These are phyloP conservation scores for Aegilops longissima DNA, from an alignment of 176 grass and related monocot species.

Conservation along the genomic window DNA sequence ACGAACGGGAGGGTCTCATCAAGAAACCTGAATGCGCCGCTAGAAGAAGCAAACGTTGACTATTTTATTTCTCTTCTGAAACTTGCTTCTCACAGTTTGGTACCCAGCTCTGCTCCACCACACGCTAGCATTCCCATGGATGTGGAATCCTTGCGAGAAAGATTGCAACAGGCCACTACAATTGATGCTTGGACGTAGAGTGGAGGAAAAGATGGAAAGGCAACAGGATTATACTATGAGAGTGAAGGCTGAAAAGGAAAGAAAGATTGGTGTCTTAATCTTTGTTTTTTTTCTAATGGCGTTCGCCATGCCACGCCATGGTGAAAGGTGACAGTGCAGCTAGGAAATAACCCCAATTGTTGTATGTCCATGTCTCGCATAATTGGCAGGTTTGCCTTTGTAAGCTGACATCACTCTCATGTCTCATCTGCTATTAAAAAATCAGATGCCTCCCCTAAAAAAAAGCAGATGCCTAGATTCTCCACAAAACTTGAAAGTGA, in stretches of 20 bases:
- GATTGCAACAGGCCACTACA: background rate
- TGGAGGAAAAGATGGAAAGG: background rate
- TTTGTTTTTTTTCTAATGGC: background rate
- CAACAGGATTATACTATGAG: background rate
- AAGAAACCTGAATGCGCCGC: background rate
- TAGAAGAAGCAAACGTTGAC: background rate
- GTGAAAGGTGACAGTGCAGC: background rate
- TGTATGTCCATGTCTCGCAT: background rate
- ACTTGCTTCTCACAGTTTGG: background rate
- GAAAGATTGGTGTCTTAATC: background rate
- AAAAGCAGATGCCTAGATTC: background rate
- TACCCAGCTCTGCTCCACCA: background rate
- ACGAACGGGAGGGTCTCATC: background rate
- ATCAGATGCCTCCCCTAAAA: background rate
- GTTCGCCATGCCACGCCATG: constrained; percentile 5
- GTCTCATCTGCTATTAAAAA: background rate
- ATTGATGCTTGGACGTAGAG: background rate
- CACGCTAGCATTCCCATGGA: background rate
- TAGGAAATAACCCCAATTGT: background rate
- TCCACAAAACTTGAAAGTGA: background rate
- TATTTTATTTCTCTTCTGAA: background rate
- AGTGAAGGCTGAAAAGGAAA: background rate
- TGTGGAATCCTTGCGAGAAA: background rate
- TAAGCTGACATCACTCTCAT: background rate
- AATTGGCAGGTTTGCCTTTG: background rate